Evolutionary conservation across 495 filamentous ascomycete genomes (phyloP).

Genomic region (Xylaria venustula): DNA sequence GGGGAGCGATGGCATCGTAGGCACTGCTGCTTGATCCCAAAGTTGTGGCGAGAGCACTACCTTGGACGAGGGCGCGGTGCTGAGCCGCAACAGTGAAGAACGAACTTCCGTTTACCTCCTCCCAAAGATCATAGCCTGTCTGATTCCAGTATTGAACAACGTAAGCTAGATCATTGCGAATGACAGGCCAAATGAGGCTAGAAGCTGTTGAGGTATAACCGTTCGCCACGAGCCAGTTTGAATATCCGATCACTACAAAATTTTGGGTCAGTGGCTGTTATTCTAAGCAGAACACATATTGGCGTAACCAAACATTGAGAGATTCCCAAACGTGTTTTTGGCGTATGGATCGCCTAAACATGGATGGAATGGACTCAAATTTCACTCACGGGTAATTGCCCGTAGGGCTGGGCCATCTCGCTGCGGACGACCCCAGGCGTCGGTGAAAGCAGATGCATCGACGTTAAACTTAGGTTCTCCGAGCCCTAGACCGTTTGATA

Average conservation of each 20-base stretch:
- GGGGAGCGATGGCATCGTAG: slow-evolving; percentile 56
- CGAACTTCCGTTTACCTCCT: slow-evolving; percentile 61
- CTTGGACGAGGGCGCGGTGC: slow-evolving; percentile 60
- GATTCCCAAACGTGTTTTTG: too few relatives aligned
- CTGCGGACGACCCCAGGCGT: slow-evolving; percentile 69
- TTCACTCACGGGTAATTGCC: slow-evolving; percentile 48
- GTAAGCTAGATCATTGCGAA: slow-evolving; percentile 68
- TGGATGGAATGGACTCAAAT: slow-evolving; percentile 17
- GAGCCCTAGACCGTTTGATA: slow-evolving; percentile 51
- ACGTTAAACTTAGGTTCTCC: slow-evolving; percentile 64
- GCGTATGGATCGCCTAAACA: slow-evolving; percentile 12
- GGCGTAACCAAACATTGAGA: too few relatives aligned
- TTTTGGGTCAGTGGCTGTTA: too few relatives aligned
- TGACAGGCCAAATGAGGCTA: slow-evolving; percentile 57
- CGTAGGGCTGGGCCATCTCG: slow-evolving; percentile 69
- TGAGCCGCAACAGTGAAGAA: slow-evolving; percentile 53
- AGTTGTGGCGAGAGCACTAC: slow-evolving; percentile 53
- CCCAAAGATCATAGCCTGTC: slow-evolving; percentile 71
- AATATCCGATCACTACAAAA: slow-evolving; percentile 33
- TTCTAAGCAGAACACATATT: too few relatives aligned
- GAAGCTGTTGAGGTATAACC: slow-evolving; percentile 42
- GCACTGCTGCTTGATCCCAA: slow-evolving; percentile 42
- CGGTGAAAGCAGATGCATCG: slow-evolving; percentile 60
- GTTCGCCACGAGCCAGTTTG: slow-evolving; percentile 48
- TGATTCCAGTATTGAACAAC: slow-evolving; percentile 70